Base-by-base conservation (phyloP, 2,329 filamentous ascomycete genomes). In the Tolypocladium ophioglossoides region DNA sequence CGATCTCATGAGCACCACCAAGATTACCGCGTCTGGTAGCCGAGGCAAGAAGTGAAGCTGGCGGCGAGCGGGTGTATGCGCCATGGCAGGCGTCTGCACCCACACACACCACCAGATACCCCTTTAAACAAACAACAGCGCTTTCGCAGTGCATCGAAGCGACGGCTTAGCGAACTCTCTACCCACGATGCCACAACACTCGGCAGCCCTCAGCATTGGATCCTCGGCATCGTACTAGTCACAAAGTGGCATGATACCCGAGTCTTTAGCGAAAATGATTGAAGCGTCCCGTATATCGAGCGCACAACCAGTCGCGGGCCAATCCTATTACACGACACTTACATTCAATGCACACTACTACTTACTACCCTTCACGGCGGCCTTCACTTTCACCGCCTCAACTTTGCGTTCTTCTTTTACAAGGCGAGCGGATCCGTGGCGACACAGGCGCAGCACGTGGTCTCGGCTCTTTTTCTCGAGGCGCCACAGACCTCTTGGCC, bases 1-100 rank as follows among this genome's bases (percentile, higher is more conserved):
- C 60, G 92, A 96, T 66, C 78, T 97, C 54, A 97, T 96, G 82
- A 89, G 89, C 62, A 87, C 84, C n/a, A 85, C 82, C 68, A 87
- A 87, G 66, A 86, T 87, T 62, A 87, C 84, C 1, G 78, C 83
- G 2, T 74, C 78, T 1, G 72, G 73, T 53, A 73, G 70, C 57
- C 74, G 78, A 35, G 71, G 70, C 53, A 79, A 80, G 64, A 84
- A 83, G 67, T 83, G 66, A 77, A 35, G 18, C 14, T 2, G 20
- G 34, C 39, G 24, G 18, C 24, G 30, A 30, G 27, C 27, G 30
- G 34, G 34, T 35, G 34, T 35, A 35, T 16, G 34, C 34, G 14
- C 34, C 34, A 5, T 14, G 34, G 40, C 40, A 24, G 20, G 40
- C 40, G 40, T 16, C 20, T 27, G 14, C 24, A 30, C 9, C 30